These are phyloP conservation scores for Aegilops tauschii DNA, from an alignment of 176 grass and related monocot species.

Conservation along the genomic window DNA sequence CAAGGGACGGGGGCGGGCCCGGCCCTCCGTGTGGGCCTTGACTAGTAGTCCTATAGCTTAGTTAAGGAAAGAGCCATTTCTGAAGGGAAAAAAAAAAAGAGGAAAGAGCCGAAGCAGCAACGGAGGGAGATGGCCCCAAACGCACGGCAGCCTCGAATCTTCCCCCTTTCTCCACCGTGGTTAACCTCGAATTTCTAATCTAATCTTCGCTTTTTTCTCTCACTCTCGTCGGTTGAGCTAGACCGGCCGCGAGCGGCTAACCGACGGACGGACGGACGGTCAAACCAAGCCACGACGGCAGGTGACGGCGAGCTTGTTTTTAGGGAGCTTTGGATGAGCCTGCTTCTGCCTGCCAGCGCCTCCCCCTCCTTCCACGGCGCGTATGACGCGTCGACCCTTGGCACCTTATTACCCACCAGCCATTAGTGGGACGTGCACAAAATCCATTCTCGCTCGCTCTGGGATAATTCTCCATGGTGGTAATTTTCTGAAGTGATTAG, in stretches of 20 bases:
- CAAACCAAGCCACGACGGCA: not conserved
- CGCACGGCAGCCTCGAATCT: conserved; percentile 13
- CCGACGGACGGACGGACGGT: not conserved
- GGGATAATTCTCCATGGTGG: too few relatives aligned
- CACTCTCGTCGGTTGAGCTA: not conserved
- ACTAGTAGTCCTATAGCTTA: not conserved
- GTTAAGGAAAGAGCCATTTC: not conserved
- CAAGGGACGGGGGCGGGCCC: not conserved
- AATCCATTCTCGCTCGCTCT: too few relatives aligned
- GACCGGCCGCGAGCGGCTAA: not conserved
- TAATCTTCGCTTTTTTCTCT: not conserved
- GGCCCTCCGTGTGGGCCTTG: not conserved
- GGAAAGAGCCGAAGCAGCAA: not conserved
- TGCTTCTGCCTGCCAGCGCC: not conserved
- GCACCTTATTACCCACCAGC: not conserved
- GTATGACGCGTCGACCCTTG: not conserved
- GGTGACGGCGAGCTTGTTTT: not conserved
- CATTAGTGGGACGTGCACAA: not conserved
- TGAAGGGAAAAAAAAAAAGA: too few relatives aligned
- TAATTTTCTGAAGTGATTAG: too few relatives aligned
- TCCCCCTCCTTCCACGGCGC: not conserved
- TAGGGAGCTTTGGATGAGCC: not conserved
- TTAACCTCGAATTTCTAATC: not conserved
- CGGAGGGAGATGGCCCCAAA: not conserved
- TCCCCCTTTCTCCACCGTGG: not conserved